A percentile compares a stretch with the other conserved stretches of the same genome.
These are phyloP conservation scores for Penicilliopsis zonata DNA, from an alignment of 495 filamentous ascomycete species.

Conservation along the genomic window DNA sequence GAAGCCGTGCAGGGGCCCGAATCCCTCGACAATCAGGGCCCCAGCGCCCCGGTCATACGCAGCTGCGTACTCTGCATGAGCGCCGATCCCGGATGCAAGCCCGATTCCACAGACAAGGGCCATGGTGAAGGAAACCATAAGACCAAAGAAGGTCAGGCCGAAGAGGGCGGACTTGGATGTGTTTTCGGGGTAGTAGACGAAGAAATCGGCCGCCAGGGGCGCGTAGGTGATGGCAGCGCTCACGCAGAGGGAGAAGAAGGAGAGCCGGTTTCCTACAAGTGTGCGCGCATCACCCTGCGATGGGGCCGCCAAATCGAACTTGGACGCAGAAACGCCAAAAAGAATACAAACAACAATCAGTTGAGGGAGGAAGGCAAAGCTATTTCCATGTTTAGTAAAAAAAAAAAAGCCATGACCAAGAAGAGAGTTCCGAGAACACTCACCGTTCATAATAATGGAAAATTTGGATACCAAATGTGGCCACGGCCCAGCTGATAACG, in stretches of 20 bases:
- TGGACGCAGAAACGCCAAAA: conserved; percentile 44
- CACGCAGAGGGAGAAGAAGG: conserved; percentile 57
- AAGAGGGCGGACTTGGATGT: conserved; percentile 34
- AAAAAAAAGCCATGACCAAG: too few relatives aligned
- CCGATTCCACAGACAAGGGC: conserved; percentile 54
- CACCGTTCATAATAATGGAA: conserved; percentile 50
- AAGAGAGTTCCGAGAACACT: too few relatives aligned
- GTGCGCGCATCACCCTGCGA: conserved; percentile 18
- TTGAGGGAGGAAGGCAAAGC: conserved; percentile 47
- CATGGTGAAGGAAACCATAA: conserved; percentile 36
- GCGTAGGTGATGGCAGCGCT: conserved; percentile 52
- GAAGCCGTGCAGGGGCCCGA: conserved; percentile 41
- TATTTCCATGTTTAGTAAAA: conserved; percentile 37
- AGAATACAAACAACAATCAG: conserved; percentile 45
- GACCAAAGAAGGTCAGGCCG: conserved; percentile 30
- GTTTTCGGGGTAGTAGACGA: conserved; percentile 39
- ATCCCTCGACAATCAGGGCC: conserved; percentile 48
- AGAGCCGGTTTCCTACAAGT: conserved; percentile 39
- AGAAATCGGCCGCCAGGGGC: conserved; percentile 43
- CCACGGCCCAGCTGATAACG: conserved; percentile 45
- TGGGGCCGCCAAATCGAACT: conserved; percentile 37
- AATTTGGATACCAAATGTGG: conserved; percentile 53
- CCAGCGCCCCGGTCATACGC: conserved; percentile 46
- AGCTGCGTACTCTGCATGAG: conserved; percentile 33
- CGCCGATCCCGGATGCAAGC: conserved; percentile 43